phyloP scores from a whole-genome alignment of 495 filamentous ascomycete species.

The Aspergillus sparsus region DNA sequence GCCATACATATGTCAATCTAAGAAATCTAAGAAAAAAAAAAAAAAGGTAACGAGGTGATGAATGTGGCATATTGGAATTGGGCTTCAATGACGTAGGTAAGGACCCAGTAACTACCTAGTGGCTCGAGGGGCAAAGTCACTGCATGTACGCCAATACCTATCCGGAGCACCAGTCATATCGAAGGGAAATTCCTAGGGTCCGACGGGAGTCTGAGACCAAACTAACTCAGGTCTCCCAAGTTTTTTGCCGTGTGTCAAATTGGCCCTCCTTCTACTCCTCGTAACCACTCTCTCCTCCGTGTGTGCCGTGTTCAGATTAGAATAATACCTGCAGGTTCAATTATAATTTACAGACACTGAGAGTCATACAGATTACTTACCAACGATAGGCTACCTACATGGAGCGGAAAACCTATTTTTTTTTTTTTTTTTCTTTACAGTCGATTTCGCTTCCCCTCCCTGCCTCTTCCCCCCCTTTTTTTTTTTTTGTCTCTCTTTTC shows the following conservation, averaged over 20 bases:
- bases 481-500: too few relatives aligned
- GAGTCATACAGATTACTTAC: background rate
- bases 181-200: background rate
- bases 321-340: constrained; percentile 15
- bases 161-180: background rate
- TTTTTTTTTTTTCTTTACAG: background rate
- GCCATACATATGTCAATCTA: too few relatives aligned
- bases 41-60: background rate
- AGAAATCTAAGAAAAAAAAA: background rate
- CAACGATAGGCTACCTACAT: background rate
- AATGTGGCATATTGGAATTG: constrained; percentile 8
- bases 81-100: constrained; percentile 19
- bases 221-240: background rate
- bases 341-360: background rate
- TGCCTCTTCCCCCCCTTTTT: too few relatives aligned
- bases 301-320: constrained; percentile 13
- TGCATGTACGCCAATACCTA: constrained; percentile 11
- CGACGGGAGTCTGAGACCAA: background rate
- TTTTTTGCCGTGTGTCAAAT: constrained; percentile 5
- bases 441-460: background rate
- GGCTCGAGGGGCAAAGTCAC: background rate
- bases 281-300: background rate
- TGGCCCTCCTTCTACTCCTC: background rate
- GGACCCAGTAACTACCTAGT: background rate
- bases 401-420: background rate